Evolutionary conservation across 352 stramenopile species (phyloP).

Genomic region (Phytophthora pinifolia): DNA sequence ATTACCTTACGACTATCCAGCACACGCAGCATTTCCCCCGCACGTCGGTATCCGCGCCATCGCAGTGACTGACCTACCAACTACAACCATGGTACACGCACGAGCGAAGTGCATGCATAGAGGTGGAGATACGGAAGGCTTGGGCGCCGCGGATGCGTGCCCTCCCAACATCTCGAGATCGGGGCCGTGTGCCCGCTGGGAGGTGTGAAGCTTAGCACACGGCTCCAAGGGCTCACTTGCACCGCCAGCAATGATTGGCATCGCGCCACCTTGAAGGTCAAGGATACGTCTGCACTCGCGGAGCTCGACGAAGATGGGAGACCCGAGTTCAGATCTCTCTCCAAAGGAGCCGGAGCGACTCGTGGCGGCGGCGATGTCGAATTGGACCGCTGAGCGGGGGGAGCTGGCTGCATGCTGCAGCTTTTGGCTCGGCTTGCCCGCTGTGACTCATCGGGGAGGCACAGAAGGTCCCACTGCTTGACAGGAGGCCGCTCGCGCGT

Average conservation of each 20-base stretch:
- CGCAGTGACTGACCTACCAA: too few relatives aligned
- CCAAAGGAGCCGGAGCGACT: conserved; percentile 19
- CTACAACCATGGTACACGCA: too few relatives aligned
- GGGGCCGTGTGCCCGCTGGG: too few relatives aligned
- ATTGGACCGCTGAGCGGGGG: conserved; percentile 8
- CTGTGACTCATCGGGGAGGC: conserved; percentile 14
- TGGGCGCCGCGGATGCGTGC: too few relatives aligned
- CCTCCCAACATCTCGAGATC: too few relatives aligned
- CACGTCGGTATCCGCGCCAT: too few relatives aligned
- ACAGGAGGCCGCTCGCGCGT: conserved; percentile 24
- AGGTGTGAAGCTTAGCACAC: too few relatives aligned
- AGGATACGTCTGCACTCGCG: not conserved
- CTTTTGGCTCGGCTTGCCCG: not conserved
- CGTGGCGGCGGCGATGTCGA: conserved; percentile 4
- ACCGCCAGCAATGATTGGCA: too few relatives aligned
- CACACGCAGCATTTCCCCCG: too few relatives aligned
- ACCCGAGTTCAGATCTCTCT: conserved; percentile 1
- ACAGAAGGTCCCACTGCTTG: conserved; percentile 26
- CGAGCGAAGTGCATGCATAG: too few relatives aligned
- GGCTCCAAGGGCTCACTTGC: not conserved
- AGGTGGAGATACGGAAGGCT: too few relatives aligned
- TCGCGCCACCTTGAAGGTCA: not conserved
- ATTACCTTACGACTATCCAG: too few relatives aligned
- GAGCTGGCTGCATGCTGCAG: not conserved
- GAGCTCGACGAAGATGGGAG: conserved; percentile 7